These are phyloP conservation scores for Cadophora sp. DNA, from an alignment of 2,329 filamentous ascomycete genomes.

Conservation along the genomic window DNA sequence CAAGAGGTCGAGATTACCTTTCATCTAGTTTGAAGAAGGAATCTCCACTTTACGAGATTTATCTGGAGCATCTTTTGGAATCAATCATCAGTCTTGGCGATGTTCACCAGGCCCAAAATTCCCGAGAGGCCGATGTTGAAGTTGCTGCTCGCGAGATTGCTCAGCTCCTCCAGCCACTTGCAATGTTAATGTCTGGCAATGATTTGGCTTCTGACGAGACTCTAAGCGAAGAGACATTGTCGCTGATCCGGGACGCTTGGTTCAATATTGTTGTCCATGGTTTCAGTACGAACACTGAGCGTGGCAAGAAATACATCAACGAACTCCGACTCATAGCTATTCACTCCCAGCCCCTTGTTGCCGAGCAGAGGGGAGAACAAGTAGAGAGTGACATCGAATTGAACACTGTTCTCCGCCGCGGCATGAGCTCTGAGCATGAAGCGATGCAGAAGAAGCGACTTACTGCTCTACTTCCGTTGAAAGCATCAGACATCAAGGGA, in stretches of 20 bases:
- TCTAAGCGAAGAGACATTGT: conserved; percentile 72
- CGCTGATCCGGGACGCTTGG: conserved; percentile 89
- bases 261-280: conserved; percentile 97
- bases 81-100: conserved; percentile 91
- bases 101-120: conserved; percentile 74
- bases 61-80: conserved; percentile 83
- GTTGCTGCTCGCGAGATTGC: conserved; percentile 86
- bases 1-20: conserved; percentile 80
- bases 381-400: conserved; percentile 96
- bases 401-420: conserved; percentile 89
- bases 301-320: conserved; percentile 73
- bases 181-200: conserved; percentile 77
- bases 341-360: conserved; percentile 85
- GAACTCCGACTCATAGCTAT: conserved; percentile 86
- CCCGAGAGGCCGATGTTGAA: conserved; percentile 79
- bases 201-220: conserved; percentile 56
- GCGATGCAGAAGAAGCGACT: conserved; percentile 82
- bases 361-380: conserved; percentile 87
- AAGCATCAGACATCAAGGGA: conserved; percentile 78
- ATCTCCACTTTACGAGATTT: conserved; percentile 81
- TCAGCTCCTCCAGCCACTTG: conserved; percentile 86
- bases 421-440: conserved; percentile 80
- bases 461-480: conserved; percentile 74
- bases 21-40: conserved; percentile 71
- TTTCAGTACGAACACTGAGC: conserved; percentile 76